Conservation (phyloP, 2,329 filamentous ascomycete genomes). For the Fusarium brevicatenulatum region DNA sequence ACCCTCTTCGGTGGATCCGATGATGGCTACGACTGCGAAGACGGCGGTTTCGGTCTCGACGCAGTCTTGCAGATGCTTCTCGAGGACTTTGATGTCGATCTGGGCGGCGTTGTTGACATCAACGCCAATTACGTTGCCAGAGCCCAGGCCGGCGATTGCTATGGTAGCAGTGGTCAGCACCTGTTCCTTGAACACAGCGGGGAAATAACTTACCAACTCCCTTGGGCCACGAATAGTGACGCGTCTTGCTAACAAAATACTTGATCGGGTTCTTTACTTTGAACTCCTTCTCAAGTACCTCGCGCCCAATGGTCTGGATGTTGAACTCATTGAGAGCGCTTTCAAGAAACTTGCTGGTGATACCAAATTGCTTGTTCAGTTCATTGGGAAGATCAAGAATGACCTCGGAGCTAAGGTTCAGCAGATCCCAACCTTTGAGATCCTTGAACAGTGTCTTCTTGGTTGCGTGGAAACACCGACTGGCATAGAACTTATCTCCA, state of each 20-base stretch:
- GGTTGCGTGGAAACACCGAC: slow-evolving; percentile 46
- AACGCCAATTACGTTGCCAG: slow-evolving; percentile 54
- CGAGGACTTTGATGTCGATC: slow-evolving; percentile 49
- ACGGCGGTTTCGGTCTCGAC: slow-evolving; percentile 49
- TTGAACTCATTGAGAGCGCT: slow-evolving; percentile 36
- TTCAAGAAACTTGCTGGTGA: slow-evolving; percentile 52
- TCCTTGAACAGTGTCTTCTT: slow-evolving; percentile 50
- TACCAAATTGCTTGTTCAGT: slow-evolving; percentile 51
- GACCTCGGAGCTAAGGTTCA: slow-evolving; percentile 54
- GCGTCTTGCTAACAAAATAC: slow-evolving; percentile 54
- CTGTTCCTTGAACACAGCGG: fast-evolving
- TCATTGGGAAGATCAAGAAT: slow-evolving; percentile 55
- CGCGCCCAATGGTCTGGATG: slow-evolving; percentile 55
- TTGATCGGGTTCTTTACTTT: slow-evolving; percentile 45
- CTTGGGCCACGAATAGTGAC: slow-evolving; percentile 62
- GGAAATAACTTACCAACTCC: slow-evolving; percentile 50
- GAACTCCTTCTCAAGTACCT: slow-evolving; percentile 50
- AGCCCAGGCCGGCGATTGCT: slow-evolving; percentile 59
- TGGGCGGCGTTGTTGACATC: slow-evolving; percentile 53
- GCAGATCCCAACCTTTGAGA: slow-evolving; percentile 55
- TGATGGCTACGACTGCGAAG: slow-evolving; percentile 56
- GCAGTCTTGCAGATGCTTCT: slow-evolving; percentile 46
- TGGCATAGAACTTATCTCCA: slow-evolving; percentile 51
- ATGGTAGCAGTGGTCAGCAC: fast-evolving
- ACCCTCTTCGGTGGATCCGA: slow-evolving; percentile 61